Evolutionary conservation across 1,139 yeast genomes (phyloP), one percentile per base, ranked within the genome.

Genomic region (Taiozyma onychis): DNA sequence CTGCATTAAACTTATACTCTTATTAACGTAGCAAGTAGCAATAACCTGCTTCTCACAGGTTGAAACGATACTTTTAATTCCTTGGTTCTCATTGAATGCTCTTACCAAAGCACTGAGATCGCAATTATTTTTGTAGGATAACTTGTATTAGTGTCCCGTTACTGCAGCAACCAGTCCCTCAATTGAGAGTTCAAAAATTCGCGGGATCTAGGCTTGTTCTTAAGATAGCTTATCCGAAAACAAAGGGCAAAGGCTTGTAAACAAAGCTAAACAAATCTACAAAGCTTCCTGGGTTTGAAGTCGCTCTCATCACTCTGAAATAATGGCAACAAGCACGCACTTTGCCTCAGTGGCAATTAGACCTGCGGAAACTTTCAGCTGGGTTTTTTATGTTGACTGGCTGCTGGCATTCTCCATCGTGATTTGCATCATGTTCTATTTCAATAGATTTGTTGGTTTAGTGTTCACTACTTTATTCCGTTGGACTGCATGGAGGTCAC

Each of bases 311-410:
- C 35, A 14, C 35, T 32, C 9, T 32, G 4, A 8, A 37, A 37
- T 13, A 14, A 37, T 37, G 41, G 14, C 41, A 5, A 37, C 41
- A 18, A 37, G 24, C 41, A 47, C 60, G 5, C 54, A 54, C 6
- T 61, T 61, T 47, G 62, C 56, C 3, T 53, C 62, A 1, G 58
- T 59, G 9, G 50, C 64, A 7, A 59, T 60, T 22, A 44, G 54
- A 5, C 48, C 53, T 13, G 16, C 62, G 1, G 49, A 55, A 54
- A 75, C 76, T 56, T 82, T 85, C 58, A 77, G 83, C 61, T 88
- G 96, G 95, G 87, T 88, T 30, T 91, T 90, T 65, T 71, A 90
- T 53, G 84, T 81, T 35, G 90, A 88, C 64, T 89, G 97, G 96
- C 70, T 86, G 44, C 70, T 90, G 54, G 76, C 86, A 2, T 74